Evolutionary conservation across 352 stramenopile genomes (phyloP).

Genomic region (Phytophthora pinifolia): DNA sequence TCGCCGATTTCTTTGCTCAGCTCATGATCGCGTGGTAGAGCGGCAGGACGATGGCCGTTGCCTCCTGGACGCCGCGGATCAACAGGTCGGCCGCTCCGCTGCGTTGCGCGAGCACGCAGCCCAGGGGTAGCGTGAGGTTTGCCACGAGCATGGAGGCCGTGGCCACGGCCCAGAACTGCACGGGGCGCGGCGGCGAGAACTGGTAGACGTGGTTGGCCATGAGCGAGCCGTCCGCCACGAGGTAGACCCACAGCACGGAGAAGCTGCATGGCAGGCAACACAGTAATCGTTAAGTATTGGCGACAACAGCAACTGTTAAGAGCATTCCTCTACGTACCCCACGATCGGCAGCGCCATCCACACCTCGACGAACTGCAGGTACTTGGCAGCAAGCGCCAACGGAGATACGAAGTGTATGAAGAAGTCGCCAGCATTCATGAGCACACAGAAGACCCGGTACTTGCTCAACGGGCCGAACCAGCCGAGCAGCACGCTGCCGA

Average conservation of each 20-base stretch:
- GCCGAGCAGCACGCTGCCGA: constrained; percentile 35
- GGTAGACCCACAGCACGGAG: constrained; percentile 33
- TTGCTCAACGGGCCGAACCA: constrained; percentile 37
- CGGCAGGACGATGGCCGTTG: neutral
- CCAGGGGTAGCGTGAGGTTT: constrained; percentile 32
- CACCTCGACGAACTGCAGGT: constrained; percentile 31
- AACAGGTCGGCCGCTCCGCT: constrained; percentile 27
- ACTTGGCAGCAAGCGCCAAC: constrained; percentile 16
- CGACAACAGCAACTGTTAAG: neutral
- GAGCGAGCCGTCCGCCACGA: constrained; percentile 30
- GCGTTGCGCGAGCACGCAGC: constrained; percentile 24
- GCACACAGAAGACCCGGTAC: constrained; percentile 25
- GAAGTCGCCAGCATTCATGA: constrained; percentile 27
- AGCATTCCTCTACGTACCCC: constrained; percentile 16
- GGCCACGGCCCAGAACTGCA: constrained; percentile 38
- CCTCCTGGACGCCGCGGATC: constrained; percentile 8
- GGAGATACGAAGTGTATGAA: constrained; percentile 31
- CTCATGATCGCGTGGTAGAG: neutral
- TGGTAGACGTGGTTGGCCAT: constrained; percentile 39
- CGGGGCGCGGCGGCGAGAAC: constrained; percentile 35
- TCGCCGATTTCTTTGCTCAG: no score
- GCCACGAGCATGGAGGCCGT: constrained; percentile 33
- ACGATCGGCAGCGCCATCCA: constrained; percentile 38
- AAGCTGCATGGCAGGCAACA: constrained; percentile 11
- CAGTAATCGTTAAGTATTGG: constrained; percentile 1